Base-by-base conservation (phyloP, 2,329 filamentous ascomycete species). In the Aspergillus sp. region DNA sequence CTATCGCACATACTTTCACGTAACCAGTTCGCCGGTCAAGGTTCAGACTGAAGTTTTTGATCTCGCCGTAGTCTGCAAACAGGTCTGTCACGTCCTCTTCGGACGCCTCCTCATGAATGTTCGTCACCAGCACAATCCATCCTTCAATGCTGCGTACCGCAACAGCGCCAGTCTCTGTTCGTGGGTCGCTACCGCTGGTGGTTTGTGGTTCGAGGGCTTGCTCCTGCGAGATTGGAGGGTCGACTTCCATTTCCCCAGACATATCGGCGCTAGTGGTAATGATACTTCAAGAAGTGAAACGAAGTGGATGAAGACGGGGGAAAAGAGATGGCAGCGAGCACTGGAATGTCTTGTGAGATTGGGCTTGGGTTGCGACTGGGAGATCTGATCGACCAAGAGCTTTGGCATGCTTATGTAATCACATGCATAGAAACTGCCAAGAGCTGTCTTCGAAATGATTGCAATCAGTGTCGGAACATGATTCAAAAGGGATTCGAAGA, bases 121-220 rank as follows among this genome's bases (percentile, higher is more conserved):
- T 89, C n/a, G 86, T 87, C 58, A 83, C 86, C n/a, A 89, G 83
- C 64, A 89, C 81, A 72, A 89, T 89, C 87, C 87, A 89, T 65
- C 87, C 87, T 73, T 89, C 87, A 68, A 89, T 89, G 69, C 85
- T 87, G 73, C 87, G 86, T 50, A 89, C 87, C 8, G 87, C 87
- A 77, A 82, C 80, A 28, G 81, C 79, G 61, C 77, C 78, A 22
- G 77, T 69, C 31, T 77, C 69, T 51, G 81, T 82, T 67, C 76
- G 79, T 54, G 78, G 74, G 65, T 82, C 81, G 61, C 70, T 70
- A 48, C 71, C 63, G 56, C 67, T 70, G 59, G 69, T 69, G 23
- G 71, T 68, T 61, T 76, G 68, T 58, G 70, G 47, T 46, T 58
- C 71, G 56, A 66, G 61, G 48, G 54, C 64, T 50, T 73, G 74